Evolutionary conservation across 225 moss, liverwort and hornwort genomes (phyloP), one percentile per base, ranked within the genome.

Genomic region (Bryum argenteum): DNA sequence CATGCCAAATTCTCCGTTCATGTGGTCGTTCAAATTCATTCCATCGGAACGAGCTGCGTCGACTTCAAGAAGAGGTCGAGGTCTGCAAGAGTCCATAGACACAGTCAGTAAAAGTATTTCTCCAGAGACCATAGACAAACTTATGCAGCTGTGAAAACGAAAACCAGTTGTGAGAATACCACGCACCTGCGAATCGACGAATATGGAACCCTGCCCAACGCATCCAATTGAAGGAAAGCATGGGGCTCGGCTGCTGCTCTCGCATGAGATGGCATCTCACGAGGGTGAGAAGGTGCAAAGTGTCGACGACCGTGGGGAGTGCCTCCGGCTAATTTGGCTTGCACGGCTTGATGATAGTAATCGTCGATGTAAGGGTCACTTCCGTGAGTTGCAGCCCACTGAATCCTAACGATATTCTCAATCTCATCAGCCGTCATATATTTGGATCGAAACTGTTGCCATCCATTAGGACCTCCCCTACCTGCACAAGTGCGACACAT

Each of bases 381-480:
- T 55, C 91, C 91, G 48, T 98, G 98, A 10, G 94, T 98, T 4
- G 98, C 98, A 65, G 94, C 98, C 98, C 98, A 98, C 79, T 98
- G 98, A 40, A 98, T 98, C 45, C 94, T 81, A 7, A 98, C 94
- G 17, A 98, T 94, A 41, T 98, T 98, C 66, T 98, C 98, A 38
- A 98, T 94, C 75, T 98, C 98, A 42, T 98, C 98, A 12, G 75
- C 89, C 45, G 92, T 94, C 98, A 98, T 98, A 26, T 94, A 92
- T 56, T 98, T 98, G 3, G 98, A 98, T 68, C 92, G 87, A 26
- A 88, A 82, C 24, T 88, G 85, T 38, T 94, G 94, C 92, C 90
- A 92, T 59, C 86, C 83, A 64, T 84, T 91, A 0, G 83, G 75
- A 28, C 86, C 80, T 70, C 85, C 85, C 68, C 88, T 82, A 3